Base-by-base conservation (phyloP, 169 alveolate species). In the Cryptosporidium parvum region DNA sequence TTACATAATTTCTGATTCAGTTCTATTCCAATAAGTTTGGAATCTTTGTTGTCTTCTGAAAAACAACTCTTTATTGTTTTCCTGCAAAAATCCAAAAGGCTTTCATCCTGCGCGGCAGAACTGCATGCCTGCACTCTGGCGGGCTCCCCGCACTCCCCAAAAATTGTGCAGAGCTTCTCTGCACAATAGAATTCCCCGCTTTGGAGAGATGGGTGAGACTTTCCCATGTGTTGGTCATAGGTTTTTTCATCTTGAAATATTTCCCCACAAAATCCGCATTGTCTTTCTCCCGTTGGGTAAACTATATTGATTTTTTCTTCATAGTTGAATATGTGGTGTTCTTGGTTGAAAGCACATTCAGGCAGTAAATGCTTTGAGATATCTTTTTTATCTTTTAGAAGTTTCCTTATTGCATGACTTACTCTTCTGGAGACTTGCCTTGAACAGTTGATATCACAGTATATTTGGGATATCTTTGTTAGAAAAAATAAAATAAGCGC, bases 351-450 rank as follows among this genome's bases (percentile, higher is more conserved):
- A 1, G 12, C 42, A 67, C 85, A 71, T 39, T 51, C 85, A 3
- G 48, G 69, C 8, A 14, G 8, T n/a, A 71, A 33, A 37, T 45
- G 33, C 48, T 23, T 51, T 12, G 23, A 33, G 51, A 71, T 51
- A 16, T 18, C 35, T 12, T 23, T 29, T 26, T 71, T 67, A 4
- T 44, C 48, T 44, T 44, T 71, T 16, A 48, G 23, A 14, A 71
- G 48, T 52, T 29, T 45, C 16, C 33, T 23, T 51, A 71, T 71
- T 12, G 69, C 42, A n/a, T 71, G 48, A n/a, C 48, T 23, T 14
- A 71, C 85, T 29, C 65, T 71, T 35, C 85, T 71, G 21, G 85
- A 71, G 61, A 71, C 48, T 18, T 69, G 16, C 44, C 85, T 71
- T 21, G 85, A 71, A 12, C 85, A 71, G 3, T 48, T 52, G 4